Conservation (phyloP, 768 basidiomycete species). For the Calocybe indica region DNA sequence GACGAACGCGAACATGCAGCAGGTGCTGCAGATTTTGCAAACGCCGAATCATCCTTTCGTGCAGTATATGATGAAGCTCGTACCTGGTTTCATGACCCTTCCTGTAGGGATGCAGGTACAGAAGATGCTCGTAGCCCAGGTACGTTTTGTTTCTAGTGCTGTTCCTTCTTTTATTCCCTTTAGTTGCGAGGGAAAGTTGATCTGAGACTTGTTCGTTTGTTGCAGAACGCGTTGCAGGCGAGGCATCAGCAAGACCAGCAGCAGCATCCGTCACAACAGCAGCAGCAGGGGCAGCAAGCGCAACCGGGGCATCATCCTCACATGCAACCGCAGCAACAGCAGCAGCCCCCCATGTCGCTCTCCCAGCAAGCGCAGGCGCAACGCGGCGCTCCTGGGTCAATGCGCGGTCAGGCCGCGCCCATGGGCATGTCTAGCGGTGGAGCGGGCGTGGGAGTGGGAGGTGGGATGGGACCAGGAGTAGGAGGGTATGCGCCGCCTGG, state of each 20-base stretch:
- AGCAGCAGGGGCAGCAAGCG: conserved; percentile 18
- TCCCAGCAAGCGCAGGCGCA: conserved; percentile 18
- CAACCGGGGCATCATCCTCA: conserved; percentile 19
- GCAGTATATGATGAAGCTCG: conserved; percentile 42
- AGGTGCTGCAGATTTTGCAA: conserved; percentile 44
- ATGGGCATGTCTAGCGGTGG: neutral
- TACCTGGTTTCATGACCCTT: conserved; percentile 50
- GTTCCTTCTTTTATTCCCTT: conserved; percentile 1
- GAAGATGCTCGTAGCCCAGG: conserved; percentile 48
- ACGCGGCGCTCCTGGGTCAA: conserved; percentile 9
- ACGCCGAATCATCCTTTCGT: conserved; percentile 52
- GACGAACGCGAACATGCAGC: conserved; percentile 31
- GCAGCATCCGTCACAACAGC: conserved; percentile 19
- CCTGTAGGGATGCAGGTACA: conserved; percentile 54
- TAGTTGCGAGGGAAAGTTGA: neutral
- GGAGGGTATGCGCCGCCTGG: conserved; percentile 9
- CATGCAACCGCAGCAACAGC: conserved; percentile 36
- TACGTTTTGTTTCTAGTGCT: conserved; percentile 18
- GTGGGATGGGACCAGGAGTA: conserved; percentile 14
- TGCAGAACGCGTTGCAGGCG: conserved; percentile 7
- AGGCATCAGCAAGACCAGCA: conserved; percentile 16
- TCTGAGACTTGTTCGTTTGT: neutral
- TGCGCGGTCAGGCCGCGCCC: conserved; percentile 1
- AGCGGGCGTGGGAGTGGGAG: conserved; percentile 12
- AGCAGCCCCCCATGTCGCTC: conserved; percentile 32